These are phyloP conservation scores for Henningerozyma blattae DNA, from an alignment of 805 yeast genomes.

Conservation along the genomic window DNA sequence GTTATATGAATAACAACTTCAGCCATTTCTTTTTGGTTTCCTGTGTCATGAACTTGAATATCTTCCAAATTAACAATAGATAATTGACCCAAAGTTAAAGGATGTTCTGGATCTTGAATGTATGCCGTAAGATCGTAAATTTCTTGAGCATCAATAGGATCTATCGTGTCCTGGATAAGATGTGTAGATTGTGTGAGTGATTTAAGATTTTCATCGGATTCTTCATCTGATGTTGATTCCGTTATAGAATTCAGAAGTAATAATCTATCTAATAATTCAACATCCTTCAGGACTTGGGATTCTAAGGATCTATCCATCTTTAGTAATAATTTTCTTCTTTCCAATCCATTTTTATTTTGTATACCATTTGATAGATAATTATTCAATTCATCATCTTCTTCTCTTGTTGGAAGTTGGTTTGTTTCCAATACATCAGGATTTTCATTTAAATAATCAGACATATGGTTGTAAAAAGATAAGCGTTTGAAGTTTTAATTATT, in stretches of 20 bases:
- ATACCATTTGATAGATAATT: constrained; percentile 10
- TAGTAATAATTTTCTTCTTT: constrained; percentile 16
- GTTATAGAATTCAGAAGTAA: constrained; percentile 14
- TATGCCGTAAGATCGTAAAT: constrained; percentile 75
- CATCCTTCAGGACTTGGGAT: constrained; percentile 15
- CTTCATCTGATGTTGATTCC: constrained; percentile 14
- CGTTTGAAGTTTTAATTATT: too few species aligned
- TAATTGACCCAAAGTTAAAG: constrained; percentile 83
- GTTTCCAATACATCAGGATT: constrained; percentile 78
- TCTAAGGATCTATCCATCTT: constrained; percentile 16
- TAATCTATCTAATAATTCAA: constrained; percentile 21
- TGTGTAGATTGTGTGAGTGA: constrained; percentile 12
- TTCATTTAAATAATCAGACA: constrained; percentile 83
- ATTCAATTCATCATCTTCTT: constrained; percentile 14
- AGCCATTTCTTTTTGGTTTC: constrained; percentile 43
- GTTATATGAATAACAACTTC: constrained; percentile 77
- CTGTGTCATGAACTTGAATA: constrained; percentile 55
- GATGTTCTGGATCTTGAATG: constrained; percentile 96
- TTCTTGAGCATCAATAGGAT: constrained; percentile 79
- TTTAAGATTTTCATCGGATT: constrained; percentile 15
- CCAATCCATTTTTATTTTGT: constrained; percentile 7
- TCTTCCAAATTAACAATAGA: constrained; percentile 85
- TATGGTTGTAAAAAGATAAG: constrained; percentile 19
- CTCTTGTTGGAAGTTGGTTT: constrained; percentile 64
- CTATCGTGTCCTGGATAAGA: constrained; percentile 21